Evolutionary conservation across 148 eudicot species (phyloP).

Genomic region (Spergularia marina): DNA sequence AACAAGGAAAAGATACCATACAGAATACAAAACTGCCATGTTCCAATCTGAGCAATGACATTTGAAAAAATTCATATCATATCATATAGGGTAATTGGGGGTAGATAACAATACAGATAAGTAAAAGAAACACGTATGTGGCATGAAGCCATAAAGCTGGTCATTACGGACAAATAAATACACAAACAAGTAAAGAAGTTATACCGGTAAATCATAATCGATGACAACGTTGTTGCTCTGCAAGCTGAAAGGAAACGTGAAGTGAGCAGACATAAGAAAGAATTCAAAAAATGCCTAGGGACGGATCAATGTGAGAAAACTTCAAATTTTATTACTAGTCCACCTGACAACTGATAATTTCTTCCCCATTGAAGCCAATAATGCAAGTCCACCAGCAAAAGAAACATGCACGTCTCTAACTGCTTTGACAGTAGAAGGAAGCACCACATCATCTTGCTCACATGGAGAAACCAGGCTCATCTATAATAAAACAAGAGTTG

Average conservation of each 20-base stretch:
- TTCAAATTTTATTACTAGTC: not conserved
- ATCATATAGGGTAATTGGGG: too few species aligned
- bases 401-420: slow-evolving; percentile 66
- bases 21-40: too few species aligned
- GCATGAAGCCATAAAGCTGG: not conserved
- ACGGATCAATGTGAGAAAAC: not conserved
- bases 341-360: slow-evolving; percentile 78
- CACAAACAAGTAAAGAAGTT: not conserved
- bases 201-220: slow-evolving; percentile 77
- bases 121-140: not conserved
- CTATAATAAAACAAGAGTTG: slow-evolving; percentile 34
- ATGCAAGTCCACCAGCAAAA: slow-evolving; percentile 56
- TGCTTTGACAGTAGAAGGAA: slow-evolving; percentile 59
- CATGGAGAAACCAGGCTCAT: slow-evolving; percentile 58
- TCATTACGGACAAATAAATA: not conserved
- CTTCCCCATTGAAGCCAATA: slow-evolving; percentile 69
- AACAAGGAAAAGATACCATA: too few species aligned
- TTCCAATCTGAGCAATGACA: too few species aligned
- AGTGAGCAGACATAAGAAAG: slow-evolving; percentile 7
- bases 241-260: slow-evolving; percentile 43
- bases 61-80: too few species aligned
- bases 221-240: slow-evolving; percentile 69
- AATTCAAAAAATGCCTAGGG: slow-evolving; percentile 2
- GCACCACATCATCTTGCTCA: slow-evolving; percentile 55
- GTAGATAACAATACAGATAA: too few species aligned